Conservation (phyloP, 805 yeast species). For the Metschnikowia corniflorae region DNA sequence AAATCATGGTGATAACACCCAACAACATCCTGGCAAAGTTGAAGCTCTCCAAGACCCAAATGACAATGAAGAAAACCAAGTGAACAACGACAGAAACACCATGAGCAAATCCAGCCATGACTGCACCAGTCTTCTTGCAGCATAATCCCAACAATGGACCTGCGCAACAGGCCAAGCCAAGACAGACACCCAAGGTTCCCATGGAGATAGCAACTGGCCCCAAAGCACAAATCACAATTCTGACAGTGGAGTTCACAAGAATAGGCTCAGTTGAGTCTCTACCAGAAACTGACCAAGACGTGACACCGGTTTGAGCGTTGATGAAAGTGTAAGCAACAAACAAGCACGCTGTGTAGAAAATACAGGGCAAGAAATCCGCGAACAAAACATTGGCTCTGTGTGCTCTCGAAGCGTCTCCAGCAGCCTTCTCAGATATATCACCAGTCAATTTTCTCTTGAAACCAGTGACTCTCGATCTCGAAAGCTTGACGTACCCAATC, state of each 20-base stretch:
- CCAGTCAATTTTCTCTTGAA: conserved; percentile 71
- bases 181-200: conserved; percentile 75
- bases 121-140: conserved; percentile 95
- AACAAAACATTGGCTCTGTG: conserved; percentile 72
- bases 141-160: conserved; percentile 95
- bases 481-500: conserved; percentile 76
- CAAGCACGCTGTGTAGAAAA: conserved; percentile 64
- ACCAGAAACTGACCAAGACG: conserved; percentile 31
- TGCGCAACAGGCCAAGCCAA: conserved; percentile 90
- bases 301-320: conserved; percentile 84
- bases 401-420: conserved; percentile 71
- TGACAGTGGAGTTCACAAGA: conserved; percentile 63
- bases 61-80: conserved; percentile 82
- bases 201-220: conserved; percentile 90
- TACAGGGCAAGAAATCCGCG: conserved; percentile 75
- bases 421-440: conserved; percentile 64
- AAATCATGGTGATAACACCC: conserved; percentile 80
- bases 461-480: conserved; percentile 90
- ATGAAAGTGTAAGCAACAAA: conserved; percentile 77
- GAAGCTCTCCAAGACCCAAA: conserved; percentile 98
- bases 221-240: conserved; percentile 75
- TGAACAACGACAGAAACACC: conserved; percentile 90
- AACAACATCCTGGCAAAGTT: conserved; percentile 79
- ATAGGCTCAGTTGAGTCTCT: conserved; percentile 33
- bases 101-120: conserved; percentile 92